phyloP scores from a whole-genome alignment of 164 flowering plant genomes.

The Malania oleifera region DNA sequence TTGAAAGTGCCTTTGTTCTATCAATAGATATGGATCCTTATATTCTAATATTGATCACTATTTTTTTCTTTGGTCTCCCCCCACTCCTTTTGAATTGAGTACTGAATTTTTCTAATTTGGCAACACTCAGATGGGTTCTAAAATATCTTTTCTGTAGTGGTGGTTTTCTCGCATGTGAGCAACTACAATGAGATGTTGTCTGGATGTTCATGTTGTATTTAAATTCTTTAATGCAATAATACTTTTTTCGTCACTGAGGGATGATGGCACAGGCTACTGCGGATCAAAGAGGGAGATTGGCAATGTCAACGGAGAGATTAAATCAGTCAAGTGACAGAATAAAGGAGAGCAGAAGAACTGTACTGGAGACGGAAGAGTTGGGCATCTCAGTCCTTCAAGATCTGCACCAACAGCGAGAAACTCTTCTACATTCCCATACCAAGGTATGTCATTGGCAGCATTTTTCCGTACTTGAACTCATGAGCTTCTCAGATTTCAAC shows the following conservation, averaged over 20 bases:
- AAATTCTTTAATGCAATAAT: neutral
- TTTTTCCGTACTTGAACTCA: neutral
- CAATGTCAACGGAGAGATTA: conserved; percentile 61
- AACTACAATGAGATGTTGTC: too few relatives aligned
- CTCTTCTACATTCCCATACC: conserved; percentile 58
- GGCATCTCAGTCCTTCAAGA: conserved; percentile 70
- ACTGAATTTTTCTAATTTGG: too few relatives aligned
- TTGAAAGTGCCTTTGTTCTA: neutral
- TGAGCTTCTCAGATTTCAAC: neutral
- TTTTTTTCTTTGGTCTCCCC: too few relatives aligned
- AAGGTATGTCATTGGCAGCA: conserved; percentile 29
- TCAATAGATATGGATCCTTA: too few relatives aligned
- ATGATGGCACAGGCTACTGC: conserved; percentile 39
- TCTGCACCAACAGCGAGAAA: conserved; percentile 67
- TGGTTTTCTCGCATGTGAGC: neutral
- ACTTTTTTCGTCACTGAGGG: neutral
- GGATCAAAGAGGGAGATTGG: conserved; percentile 55
- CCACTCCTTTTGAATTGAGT: too few relatives aligned
- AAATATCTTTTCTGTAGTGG: neutral
- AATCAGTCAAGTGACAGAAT: conserved; percentile 58
- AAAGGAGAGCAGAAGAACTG: conserved; percentile 59
- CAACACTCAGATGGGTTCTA: neutral
- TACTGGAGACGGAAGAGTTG: conserved; percentile 69
- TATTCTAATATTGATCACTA: too few relatives aligned
- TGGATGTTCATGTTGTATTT: too few relatives aligned